phyloP scores from a whole-genome alignment of 192 early-diverging fungal species.

The Gaertneriomyces sp. region DNA sequence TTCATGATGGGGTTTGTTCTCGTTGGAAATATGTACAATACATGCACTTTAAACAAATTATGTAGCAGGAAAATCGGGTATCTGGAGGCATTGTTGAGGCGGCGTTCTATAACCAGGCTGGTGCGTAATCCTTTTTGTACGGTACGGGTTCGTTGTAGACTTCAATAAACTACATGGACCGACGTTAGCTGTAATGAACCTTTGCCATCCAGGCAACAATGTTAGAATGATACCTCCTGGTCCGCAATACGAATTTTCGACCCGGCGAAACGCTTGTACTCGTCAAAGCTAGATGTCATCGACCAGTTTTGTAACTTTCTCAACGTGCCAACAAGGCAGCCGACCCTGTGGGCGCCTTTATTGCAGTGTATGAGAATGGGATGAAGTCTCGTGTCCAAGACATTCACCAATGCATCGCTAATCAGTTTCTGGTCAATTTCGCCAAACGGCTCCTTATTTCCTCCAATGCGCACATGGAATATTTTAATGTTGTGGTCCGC shows the following conservation, averaged over 20 bases:
- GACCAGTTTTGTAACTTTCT: slow-evolving; percentile 94
- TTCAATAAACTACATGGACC: slow-evolving; percentile 41
- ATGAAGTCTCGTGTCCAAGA: slow-evolving; percentile 37
- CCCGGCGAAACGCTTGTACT: slow-evolving; percentile 91
- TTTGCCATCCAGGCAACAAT: neutral
- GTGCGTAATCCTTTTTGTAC: slow-evolving; percentile 28
- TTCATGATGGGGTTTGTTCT: too few species aligned
- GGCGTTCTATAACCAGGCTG: slow-evolving; percentile 29
- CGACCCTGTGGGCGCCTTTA: slow-evolving; percentile 97
- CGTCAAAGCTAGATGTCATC: slow-evolving; percentile 95
- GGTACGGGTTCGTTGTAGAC: slow-evolving; percentile 35
- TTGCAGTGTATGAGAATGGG: slow-evolving; percentile 84
- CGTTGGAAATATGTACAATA: too few species aligned
- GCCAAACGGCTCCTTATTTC: slow-evolving; percentile 76
- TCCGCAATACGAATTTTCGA: slow-evolving; percentile 84
- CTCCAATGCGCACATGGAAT: slow-evolving; percentile 84
- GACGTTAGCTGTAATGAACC: neutral
- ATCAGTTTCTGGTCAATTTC: slow-evolving; percentile 50
- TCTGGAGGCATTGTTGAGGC: too few species aligned
- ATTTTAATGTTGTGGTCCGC: slow-evolving; percentile 72
- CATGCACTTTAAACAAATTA: too few species aligned
- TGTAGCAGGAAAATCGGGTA: too few species aligned
- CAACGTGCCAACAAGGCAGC: slow-evolving; percentile 91
- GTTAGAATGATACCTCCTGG: slow-evolving; percentile 69
- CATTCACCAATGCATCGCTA: slow-evolving; percentile 37